Conservation (phyloP, 768 basidiomycete genomes). For the Auriscalpium microsporum region DNA sequence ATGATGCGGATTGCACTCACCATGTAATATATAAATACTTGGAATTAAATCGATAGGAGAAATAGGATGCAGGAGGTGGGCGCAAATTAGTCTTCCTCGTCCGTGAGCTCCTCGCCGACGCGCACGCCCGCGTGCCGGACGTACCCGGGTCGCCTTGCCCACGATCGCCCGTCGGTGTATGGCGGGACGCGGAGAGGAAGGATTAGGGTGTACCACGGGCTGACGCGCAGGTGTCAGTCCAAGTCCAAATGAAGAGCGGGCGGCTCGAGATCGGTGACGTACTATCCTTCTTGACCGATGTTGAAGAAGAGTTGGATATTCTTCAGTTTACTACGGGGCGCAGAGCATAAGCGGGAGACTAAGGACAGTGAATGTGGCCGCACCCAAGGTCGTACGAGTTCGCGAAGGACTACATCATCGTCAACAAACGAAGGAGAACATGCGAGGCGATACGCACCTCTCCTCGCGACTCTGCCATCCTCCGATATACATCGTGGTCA, state of each 20-base stretch:
- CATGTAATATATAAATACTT: neutral
- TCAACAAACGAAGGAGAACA: neutral
- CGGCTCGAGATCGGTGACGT: slow-evolving; percentile 25
- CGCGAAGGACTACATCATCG: slow-evolving; percentile 50
- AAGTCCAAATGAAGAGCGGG: neutral
- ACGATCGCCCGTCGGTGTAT: slow-evolving; percentile 75
- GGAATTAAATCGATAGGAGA: neutral
- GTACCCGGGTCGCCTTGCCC: slow-evolving; percentile 65
- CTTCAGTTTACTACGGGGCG: slow-evolving; percentile 34
- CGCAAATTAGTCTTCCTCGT: slow-evolving; percentile 40
- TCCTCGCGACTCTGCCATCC: slow-evolving; percentile 56
- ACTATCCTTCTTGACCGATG: slow-evolving; percentile 74
- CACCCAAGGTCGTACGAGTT: slow-evolving; percentile 91
- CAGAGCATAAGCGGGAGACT: neutral
- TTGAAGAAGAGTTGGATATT: slow-evolving; percentile 89
- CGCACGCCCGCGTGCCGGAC: slow-evolving; percentile 52
- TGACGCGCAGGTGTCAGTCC: slow-evolving; percentile 21
- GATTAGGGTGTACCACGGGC: slow-evolving; percentile 71
- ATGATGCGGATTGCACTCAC: neutral
- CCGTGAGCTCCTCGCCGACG: slow-evolving; percentile 83
- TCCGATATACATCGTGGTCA: slow-evolving; percentile 74
- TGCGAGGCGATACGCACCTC: slow-evolving; percentile 38
- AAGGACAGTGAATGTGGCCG: slow-evolving; percentile 12
- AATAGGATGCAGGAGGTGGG: neutral
- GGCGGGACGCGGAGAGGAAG: slow-evolving; percentile 75